phyloP scores from a whole-genome alignment of 2,329 filamentous ascomycete species.

The Verticillium isaacii region DNA sequence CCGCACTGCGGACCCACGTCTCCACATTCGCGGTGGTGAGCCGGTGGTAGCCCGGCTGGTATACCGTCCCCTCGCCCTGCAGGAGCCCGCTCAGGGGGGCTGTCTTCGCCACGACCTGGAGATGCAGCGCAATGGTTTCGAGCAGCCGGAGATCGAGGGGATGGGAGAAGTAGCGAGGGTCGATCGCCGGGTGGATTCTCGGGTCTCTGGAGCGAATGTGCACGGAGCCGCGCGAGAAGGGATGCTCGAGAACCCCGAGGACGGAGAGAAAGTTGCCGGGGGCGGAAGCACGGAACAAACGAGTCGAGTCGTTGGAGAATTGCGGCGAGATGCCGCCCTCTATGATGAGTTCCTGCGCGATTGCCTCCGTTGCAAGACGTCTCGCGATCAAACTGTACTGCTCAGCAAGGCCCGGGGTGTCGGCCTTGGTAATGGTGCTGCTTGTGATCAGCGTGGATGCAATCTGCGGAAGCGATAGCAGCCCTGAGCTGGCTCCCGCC shows the following conservation, averaged over 20 bases:
- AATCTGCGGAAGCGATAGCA: conserved; percentile 7
- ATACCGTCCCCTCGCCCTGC: conserved; percentile 1
- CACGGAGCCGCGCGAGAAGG: conserved; percentile 6
- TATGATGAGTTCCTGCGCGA: conserved; percentile 6
- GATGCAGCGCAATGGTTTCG: conserved; percentile 4
- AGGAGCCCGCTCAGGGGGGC: conserved; percentile 7
- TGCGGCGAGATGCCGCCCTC: conserved; percentile 10
- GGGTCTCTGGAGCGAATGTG: conserved; percentile 7
- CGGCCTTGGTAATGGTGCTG: not conserved
- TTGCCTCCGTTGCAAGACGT: conserved; percentile 1
- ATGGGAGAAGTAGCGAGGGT: conserved; percentile 9
- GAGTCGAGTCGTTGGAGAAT: conserved; percentile 7
- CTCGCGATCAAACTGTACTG: conserved; percentile 6
- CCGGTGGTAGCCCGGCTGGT: conserved; percentile 7
- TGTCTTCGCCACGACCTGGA: conserved; percentile 4
- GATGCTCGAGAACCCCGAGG: conserved; percentile 9
- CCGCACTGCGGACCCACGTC: conserved; percentile 1
- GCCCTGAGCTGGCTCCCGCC: conserved; percentile 6
- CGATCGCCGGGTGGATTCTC: conserved; percentile 1
- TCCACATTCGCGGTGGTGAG: conserved; percentile 6
- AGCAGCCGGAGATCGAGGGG: conserved; percentile 6
- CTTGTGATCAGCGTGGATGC: not conserved
- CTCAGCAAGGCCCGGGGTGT: not conserved
- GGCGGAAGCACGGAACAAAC: conserved; percentile 5
- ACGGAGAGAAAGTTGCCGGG: conserved; percentile 6